Conservation (phyloP, 352 stramenopile species). For the Pythium rishiriense region DNA sequence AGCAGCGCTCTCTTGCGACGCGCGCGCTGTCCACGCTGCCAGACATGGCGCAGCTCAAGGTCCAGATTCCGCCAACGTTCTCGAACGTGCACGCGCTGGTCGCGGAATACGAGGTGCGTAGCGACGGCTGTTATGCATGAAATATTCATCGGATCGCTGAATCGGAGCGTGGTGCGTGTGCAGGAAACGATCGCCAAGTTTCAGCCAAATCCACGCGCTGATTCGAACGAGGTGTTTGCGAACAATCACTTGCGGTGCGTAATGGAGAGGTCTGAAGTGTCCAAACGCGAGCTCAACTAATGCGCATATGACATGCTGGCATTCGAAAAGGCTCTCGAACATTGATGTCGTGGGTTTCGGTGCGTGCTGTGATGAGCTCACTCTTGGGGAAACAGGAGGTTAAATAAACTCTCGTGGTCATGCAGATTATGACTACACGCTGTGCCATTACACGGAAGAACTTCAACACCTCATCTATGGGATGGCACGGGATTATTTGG, state of each 20-base stretch:
- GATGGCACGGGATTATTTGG: slow-evolving; percentile 89
- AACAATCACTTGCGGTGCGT: slow-evolving; percentile 69
- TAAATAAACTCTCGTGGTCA: no score
- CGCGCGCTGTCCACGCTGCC: slow-evolving; percentile 37
- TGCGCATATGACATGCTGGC: background rate
- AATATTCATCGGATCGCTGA: no score
- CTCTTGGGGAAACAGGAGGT: background rate
- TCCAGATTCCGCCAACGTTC: slow-evolving; percentile 44
- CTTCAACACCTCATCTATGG: slow-evolving; percentile 93
- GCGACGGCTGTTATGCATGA: background rate
- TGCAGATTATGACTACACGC: slow-evolving; percentile 94
- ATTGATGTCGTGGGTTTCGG: slow-evolving; percentile 79
- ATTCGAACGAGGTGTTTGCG: slow-evolving; percentile 65
- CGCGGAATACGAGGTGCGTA: slow-evolving; percentile 43
- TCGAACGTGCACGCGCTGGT: slow-evolving; percentile 46
- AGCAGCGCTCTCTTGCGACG: background rate
- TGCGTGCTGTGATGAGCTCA: slow-evolving; percentile 17
- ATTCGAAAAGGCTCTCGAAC: slow-evolving; percentile 45
- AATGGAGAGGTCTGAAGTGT: background rate
- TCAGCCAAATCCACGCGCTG: slow-evolving; percentile 36
- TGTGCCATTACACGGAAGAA: slow-evolving; percentile 92
- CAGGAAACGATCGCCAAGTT: slow-evolving; percentile 50
- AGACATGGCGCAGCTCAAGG: slow-evolving; percentile 51
- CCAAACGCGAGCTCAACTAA: background rate
- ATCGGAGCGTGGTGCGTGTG: background rate